Base-by-base conservation (phyloP, 2,329 filamentous ascomycete genomes). In the Falciphora oryzae region DNA sequence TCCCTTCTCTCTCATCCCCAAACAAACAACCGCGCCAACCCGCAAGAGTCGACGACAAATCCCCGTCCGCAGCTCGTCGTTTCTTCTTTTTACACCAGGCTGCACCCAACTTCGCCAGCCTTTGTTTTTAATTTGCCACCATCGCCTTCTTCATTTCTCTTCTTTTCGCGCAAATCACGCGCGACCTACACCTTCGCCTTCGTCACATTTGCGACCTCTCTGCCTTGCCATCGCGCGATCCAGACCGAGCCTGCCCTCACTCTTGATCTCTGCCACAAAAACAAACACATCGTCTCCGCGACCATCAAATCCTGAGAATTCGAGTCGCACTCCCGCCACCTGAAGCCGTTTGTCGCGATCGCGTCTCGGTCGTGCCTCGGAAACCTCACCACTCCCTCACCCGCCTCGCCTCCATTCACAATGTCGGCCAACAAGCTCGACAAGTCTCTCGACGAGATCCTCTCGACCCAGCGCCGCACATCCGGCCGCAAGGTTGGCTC, bases 371-470 rank as follows among this genome's bases (percentile, higher is more conserved):
- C 44, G 44, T 53, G n/a, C 8, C 38, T 50, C 38, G 22, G 38
- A 4, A 11, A 4, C 22, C 14, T 18, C 38, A 44, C 38, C 16
- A 1, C 4, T 18, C 38, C 7, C 38, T 44, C 38, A 25, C 44
- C n/a, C 22, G 11, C 32, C 32, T 32, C 32, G 32, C 59, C 66
- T 66, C 65, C 68, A 71, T 68, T 74, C 78, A 89, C 72, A 71
- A 96, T 97, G 93, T 92, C 92, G 38, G 61, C 61, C 83, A 89
- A 87, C 82, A 97, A 97, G 83, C 90, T 99, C 75, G 93, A 97
- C 79, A 89, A 96, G 83, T 93, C 93, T 82, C 91, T 99, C 71
- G 95, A 98, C 78, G 93, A 97, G 81, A 97, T 99, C 80, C 89
- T 97, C 83, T 92, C 90, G 77, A 90, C 88, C 75, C 88, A 85